These are phyloP conservation scores for Vitellaria paradoxa DNA, from an alignment of 179 eudicot genomes.

Conservation along the genomic window DNA sequence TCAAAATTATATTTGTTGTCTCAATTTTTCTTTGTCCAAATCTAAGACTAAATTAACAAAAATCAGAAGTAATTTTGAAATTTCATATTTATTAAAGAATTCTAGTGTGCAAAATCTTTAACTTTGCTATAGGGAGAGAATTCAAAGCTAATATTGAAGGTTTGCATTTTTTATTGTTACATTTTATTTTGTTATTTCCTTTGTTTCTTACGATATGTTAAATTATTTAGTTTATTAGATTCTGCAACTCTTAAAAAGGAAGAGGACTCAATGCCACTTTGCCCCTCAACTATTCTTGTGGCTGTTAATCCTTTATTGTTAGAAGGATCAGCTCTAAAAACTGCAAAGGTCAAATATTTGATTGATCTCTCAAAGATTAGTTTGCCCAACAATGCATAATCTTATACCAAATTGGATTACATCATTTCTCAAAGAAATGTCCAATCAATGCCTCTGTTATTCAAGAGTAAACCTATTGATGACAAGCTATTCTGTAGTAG, in stretches of 20 bases:
- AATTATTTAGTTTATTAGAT: conserved; percentile 16
- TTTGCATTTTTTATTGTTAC: conserved; percentile 6
- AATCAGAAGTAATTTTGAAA: too few species aligned
- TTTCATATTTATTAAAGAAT: too few species aligned
- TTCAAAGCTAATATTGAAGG: conserved; percentile 33
- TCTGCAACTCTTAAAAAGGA: conserved; percentile 12
- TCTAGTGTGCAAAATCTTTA: conserved; percentile 1
- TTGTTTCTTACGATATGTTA: neutral
- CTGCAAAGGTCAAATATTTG: conserved; percentile 15
- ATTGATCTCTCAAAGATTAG: conserved; percentile 15
- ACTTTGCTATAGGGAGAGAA: conserved; percentile 4
- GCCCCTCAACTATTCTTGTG: conserved; percentile 11
- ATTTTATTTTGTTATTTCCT: neutral
- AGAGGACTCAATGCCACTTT: conserved; percentile 21
- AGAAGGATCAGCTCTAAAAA: conserved; percentile 14
- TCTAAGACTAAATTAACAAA: too few species aligned
- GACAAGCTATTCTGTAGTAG: conserved; percentile 19
- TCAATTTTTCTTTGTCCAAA: too few species aligned
- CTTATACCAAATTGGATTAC: conserved; percentile 7
- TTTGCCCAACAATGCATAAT: conserved; percentile 22
- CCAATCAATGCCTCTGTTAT: conserved; percentile 25
- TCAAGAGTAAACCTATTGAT: conserved; percentile 21
- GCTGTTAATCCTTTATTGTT: conserved; percentile 16
- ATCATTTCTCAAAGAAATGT: conserved; percentile 21
- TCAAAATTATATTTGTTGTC: too few species aligned